phyloP scores from a whole-genome alignment of 176 grass and related monocot species.

The Puccinellia tenuiflora region DNA sequence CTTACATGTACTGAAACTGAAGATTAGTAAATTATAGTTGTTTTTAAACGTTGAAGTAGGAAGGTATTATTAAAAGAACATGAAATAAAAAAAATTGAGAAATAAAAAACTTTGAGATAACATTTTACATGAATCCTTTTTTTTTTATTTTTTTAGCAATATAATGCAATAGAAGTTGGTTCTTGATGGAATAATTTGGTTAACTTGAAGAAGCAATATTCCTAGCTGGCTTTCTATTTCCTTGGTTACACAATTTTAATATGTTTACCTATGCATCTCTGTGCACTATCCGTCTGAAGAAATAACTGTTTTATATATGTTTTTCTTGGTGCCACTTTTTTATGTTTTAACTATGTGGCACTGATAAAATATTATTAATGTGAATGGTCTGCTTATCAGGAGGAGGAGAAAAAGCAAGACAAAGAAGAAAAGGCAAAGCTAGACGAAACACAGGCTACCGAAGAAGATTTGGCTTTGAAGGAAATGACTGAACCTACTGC shows the following conservation, averaged over 20 bases:
- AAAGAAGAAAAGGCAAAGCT: slow-evolving; percentile 69
- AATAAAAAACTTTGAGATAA: neutral
- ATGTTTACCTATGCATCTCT: neutral
- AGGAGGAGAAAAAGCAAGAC: slow-evolving; percentile 77
- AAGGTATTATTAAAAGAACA: neutral
- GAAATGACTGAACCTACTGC: slow-evolving; percentile 72
- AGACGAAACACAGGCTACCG: slow-evolving; percentile 22
- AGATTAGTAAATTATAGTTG: neutral
- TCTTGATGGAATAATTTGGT: neutral
- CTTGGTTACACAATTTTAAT: neutral
- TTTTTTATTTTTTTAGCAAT: neutral
- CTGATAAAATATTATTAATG: neutral
- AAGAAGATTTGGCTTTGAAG: slow-evolving; percentile 82
- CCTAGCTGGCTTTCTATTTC: neutral
- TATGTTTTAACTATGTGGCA: neutral
- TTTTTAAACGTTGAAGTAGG: neutral
- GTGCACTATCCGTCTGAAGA: neutral
- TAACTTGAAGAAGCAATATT: neutral
- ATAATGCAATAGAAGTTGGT: neutral
- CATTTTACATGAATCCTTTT: neutral
- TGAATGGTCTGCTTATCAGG: slow-evolving; percentile 32
- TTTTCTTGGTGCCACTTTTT: neutral
- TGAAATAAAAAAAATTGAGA: neutral
- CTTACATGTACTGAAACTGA: neutral
- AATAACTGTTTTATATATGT: neutral